A percentile compares a stretch with the other conserved stretches of the same genome.
Conservation (phyloP, 1,284 basidiomycete genomes). For the Pseudozyma hubeiensis region DNA sequence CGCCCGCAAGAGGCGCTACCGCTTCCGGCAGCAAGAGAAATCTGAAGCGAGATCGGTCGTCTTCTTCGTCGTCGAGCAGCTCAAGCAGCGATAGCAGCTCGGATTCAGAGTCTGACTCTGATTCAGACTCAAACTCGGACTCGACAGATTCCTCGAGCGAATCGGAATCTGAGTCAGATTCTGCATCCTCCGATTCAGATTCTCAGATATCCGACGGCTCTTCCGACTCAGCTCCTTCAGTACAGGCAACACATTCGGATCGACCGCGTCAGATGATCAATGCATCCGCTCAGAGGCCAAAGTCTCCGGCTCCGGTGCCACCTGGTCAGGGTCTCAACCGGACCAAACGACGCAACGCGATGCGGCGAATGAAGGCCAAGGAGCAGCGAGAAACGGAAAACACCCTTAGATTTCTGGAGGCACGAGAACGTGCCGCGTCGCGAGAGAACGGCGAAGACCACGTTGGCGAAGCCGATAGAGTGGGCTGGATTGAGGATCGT, state of each 20-base stretch:
- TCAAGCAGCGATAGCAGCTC: slow-evolving; percentile 5
- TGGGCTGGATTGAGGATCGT: slow-evolving; percentile 9
- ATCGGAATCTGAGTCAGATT: slow-evolving; percentile 3
- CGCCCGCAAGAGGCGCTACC: neutral
- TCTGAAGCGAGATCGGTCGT: neutral
- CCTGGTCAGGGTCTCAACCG: slow-evolving; percentile 49
- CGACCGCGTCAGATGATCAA: neutral
- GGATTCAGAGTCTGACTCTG: slow-evolving; percentile 10
- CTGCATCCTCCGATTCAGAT: neutral
- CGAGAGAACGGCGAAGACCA: neutral
- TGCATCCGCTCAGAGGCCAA: no score
- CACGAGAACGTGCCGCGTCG: slow-evolving; percentile 1
- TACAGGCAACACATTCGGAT: slow-evolving; percentile 6
- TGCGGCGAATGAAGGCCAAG: slow-evolving; percentile 28
- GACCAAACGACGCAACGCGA: slow-evolving; percentile 52
- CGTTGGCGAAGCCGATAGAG: neutral
- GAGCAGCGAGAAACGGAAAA: slow-evolving; percentile 13
- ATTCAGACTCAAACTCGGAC: slow-evolving; percentile 7
- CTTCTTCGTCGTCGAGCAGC: slow-evolving; percentile 7
- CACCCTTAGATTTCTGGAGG: slow-evolving; percentile 1
- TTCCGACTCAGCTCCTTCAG: slow-evolving; percentile 28
- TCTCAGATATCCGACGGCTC: neutral
- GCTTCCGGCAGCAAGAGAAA: no score
- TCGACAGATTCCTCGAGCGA: neutral
- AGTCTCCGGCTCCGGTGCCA: slow-evolving; percentile 4